Base-by-base conservation (phyloP, 495 filamentous ascomycete species). In the Pyrenopolyporus hunteri region DNA sequence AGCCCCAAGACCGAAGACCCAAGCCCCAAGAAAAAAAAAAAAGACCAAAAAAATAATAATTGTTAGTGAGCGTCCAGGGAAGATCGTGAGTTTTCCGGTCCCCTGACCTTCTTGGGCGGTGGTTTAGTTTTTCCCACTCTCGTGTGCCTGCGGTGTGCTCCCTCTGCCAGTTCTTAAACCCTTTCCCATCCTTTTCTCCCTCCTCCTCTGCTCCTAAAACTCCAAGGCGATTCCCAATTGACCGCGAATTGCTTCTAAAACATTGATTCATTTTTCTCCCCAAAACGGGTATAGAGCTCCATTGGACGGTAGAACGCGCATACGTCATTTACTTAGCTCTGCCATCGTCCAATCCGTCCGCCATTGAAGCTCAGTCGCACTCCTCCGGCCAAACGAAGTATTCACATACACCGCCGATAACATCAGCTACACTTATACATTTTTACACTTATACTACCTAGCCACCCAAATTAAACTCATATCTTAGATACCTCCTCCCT, bases 41-140 rank as follows among this genome's bases (percentile, higher is more conserved):
- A 52, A 35, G 9, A 29, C 5, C 5, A 13, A 48, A 20, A 58
- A 43, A 43, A 29, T 17, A 16, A 29, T 35, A 39, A 52, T 61
- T 66, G 57, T 66, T 66, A 66, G 63, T 61, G 57, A 60, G 42
- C 39, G 46, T 58, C 51, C 63, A 60, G 53, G 61, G 57, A 65
- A 62, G 63, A 71, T 71, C 69, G 69, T 71, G 69, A 71, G 69
- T 67, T 71, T 71, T 66, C 50, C 37, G 53, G 52, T 58, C 63
- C 63, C 63, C 63, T 63, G 63, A 58, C 44, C 54, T 63, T n/a
- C 29, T 42, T 63, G 54, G 54, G 58, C 58, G 52, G 66, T 57
- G 54, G 61, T 57, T 57, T 60, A 65, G 58, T 67, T 67, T 63
- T 67, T 63, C 59, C 55, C 62, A 43, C 39, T 58, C 43, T 64